These are phyloP conservation scores for Prunus dulcis DNA, from an alignment of 306 rosid species.

Conservation along the genomic window DNA sequence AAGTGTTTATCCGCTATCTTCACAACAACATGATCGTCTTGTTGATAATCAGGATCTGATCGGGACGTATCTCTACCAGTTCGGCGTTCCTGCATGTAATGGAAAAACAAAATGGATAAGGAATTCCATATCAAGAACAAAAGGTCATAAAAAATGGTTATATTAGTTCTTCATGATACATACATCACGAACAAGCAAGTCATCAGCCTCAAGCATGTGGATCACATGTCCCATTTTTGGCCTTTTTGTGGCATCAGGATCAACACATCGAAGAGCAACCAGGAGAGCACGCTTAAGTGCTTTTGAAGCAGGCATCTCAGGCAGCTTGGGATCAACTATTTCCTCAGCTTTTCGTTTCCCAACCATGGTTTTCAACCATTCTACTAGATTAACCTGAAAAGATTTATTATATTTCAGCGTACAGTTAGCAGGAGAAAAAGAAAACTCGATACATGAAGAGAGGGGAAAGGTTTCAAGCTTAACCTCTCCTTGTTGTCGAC, in stretches of 20 bases:
- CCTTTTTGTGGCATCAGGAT: slow-evolving; percentile 90
- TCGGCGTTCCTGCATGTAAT: slow-evolving; percentile 55
- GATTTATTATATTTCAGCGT: slow-evolving; percentile 10
- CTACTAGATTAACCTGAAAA: slow-evolving; percentile 79
- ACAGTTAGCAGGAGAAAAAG: slow-evolving; percentile 15
- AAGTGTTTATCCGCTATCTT: slow-evolving; percentile 40
- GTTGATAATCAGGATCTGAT: slow-evolving; percentile 38
- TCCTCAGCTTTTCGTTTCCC: slow-evolving; percentile 81
- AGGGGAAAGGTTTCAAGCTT: slow-evolving; percentile 13
- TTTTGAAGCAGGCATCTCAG: slow-evolving; percentile 81
- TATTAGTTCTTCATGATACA: slow-evolving; percentile 16
- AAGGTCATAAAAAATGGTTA: background rate
- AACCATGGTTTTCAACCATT: slow-evolving; percentile 90
- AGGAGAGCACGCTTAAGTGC: slow-evolving; percentile 80
- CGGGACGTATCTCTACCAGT: slow-evolving; percentile 46
- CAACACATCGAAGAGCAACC: slow-evolving; percentile 94
- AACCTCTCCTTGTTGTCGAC: slow-evolving; percentile 91
- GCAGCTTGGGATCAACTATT: slow-evolving; percentile 84
- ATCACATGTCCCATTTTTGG: slow-evolving; percentile 97
- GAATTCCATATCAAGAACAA: background rate
- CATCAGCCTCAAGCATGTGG: slow-evolving; percentile 99
- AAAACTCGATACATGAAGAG: background rate
- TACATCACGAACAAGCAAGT: slow-evolving; percentile 70
- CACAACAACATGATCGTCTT: slow-evolving; percentile 31
- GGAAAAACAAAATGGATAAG: slow-evolving; percentile 1